Percentiles rank a stretch among this genome's conserved stretches.
phyloP scores from a whole-genome alignment of 352 stramenopile species.

The Phytophthora aleatoria region DNA sequence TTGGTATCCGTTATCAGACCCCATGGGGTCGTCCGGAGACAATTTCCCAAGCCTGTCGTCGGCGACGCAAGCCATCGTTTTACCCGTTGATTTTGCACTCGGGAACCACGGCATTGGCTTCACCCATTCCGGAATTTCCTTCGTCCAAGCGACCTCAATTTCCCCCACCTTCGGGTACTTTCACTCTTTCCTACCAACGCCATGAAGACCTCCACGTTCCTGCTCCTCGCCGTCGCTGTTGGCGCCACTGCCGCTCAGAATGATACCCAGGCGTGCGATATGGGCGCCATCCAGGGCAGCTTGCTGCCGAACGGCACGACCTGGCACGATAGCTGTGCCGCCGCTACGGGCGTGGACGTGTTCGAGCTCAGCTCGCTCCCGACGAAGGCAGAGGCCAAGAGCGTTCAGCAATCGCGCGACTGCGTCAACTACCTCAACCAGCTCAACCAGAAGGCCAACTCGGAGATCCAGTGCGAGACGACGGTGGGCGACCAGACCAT shows the following conservation, averaged over 20 bases:
- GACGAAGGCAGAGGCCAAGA: slow-evolving; percentile 47
- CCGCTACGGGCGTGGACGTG: slow-evolving; percentile 55
- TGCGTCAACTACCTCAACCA: slow-evolving; percentile 79
- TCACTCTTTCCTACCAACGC: slow-evolving; percentile 8
- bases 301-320: slow-evolving; percentile 57
- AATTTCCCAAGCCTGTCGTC: slow-evolving; percentile 10
- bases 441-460: slow-evolving; percentile 64
- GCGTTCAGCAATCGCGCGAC: slow-evolving; percentile 48
- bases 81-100: background rate
- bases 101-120: background rate
- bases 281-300: slow-evolving; percentile 50
- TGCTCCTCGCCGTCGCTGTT: slow-evolving; percentile 21
- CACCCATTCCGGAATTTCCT: slow-evolving; percentile 31
- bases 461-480: slow-evolving; percentile 55
- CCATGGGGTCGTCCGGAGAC: slow-evolving; percentile 10
- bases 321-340: slow-evolving; percentile 38
- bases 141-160: slow-evolving; percentile 10
- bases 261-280: slow-evolving; percentile 42
- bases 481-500: slow-evolving; percentile 44
- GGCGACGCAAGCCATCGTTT: background rate
- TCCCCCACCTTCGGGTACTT: slow-evolving; percentile 7
- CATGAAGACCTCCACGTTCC: slow-evolving; percentile 37
- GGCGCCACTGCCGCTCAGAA: slow-evolving; percentile 20
- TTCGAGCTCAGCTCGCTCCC: slow-evolving; percentile 45
- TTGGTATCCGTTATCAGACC: slow-evolving; percentile 31